phyloP scores from a whole-genome alignment of 164 flowering plant species.

The Protea cynaroides region DNA sequence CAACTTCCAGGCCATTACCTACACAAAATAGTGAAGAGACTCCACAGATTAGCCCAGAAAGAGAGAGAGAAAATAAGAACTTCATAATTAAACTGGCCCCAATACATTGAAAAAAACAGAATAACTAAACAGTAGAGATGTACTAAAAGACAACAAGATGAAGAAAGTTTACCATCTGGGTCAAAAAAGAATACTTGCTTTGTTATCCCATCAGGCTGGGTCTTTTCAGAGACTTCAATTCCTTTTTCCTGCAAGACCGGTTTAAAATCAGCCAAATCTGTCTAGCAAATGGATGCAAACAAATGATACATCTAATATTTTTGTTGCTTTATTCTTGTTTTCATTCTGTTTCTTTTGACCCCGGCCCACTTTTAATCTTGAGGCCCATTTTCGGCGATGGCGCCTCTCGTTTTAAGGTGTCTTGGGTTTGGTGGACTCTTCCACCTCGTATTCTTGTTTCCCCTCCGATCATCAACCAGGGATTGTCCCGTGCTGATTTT shows the following conservation, averaged over 20 bases:
- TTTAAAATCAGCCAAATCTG: background rate
- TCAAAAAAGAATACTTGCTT: conserved; percentile 92
- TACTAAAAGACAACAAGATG: background rate
- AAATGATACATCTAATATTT: too few relatives aligned
- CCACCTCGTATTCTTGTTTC: too few relatives aligned
- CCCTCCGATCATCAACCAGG: too few relatives aligned
- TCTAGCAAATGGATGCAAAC: too few relatives aligned
- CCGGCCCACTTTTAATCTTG: too few relatives aligned
- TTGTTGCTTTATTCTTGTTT: too few relatives aligned
- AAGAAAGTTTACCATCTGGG: conserved; percentile 67
- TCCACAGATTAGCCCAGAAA: background rate
- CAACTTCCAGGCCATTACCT: conserved; percentile 87
- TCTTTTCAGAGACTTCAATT: conserved; percentile 50
- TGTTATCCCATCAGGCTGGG: conserved; percentile 66
- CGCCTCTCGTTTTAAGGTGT: too few relatives aligned
- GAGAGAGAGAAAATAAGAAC: background rate
- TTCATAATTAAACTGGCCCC: background rate
- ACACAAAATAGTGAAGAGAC: conserved; percentile 12
- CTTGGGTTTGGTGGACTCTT: too few relatives aligned
- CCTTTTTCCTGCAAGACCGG: conserved; percentile 57
- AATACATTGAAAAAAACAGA: background rate
- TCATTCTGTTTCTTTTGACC: too few relatives aligned
- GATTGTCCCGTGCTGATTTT: too few relatives aligned
- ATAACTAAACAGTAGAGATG: background rate
- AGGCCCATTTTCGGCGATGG: too few relatives aligned